phyloP scores from a whole-genome alignment of 2,329 filamentous ascomycete species.

The Cordyceps farinosa region DNA sequence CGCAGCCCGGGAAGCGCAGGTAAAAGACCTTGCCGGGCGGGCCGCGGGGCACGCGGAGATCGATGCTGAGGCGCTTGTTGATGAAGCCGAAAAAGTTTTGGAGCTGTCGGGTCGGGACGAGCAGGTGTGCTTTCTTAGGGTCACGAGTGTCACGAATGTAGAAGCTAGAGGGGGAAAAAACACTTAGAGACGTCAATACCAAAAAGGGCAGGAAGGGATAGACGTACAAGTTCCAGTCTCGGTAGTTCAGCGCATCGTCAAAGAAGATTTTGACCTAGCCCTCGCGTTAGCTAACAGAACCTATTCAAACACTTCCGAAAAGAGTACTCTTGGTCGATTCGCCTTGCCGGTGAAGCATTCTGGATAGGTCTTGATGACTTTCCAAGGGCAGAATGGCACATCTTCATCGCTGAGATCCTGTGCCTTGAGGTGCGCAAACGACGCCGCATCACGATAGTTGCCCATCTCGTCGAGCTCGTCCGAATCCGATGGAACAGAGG shows the following conservation, averaged over 20 bases:
- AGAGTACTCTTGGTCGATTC: slow-evolving; percentile 45
- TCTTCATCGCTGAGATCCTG: slow-evolving; percentile 18
- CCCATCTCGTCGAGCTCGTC: slow-evolving; percentile 8
- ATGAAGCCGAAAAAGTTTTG: slow-evolving; percentile 60
- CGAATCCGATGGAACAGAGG: not conserved
- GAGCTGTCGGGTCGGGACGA: slow-evolving; percentile 67
- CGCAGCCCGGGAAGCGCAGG: slow-evolving; percentile 57
- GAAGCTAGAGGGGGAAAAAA: slow-evolving; percentile 46
- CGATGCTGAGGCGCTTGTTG: slow-evolving; percentile 53
- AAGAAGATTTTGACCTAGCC: slow-evolving; percentile 50
- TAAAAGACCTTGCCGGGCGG: slow-evolving; percentile 53
- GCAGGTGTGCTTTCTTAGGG: slow-evolving; percentile 53
- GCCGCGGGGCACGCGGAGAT: slow-evolving; percentile 55
- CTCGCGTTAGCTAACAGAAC: slow-evolving; percentile 15
- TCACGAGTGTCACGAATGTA: slow-evolving; percentile 57
- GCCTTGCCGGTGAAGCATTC: slow-evolving; percentile 53
- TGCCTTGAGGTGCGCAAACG: slow-evolving; percentile 1
- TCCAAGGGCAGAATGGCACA: slow-evolving; percentile 47
- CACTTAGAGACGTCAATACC: not conserved
- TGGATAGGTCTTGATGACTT: slow-evolving; percentile 55
- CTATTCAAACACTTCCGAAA: no score
- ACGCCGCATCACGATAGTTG: not conserved
- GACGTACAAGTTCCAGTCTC: slow-evolving; percentile 73
- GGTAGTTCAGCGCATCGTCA: slow-evolving; percentile 53
- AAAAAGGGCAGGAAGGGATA: not conserved